These are phyloP conservation scores for Globisporangium irregulare DNA, from an alignment of 352 stramenopile species.

Conservation along the genomic window DNA sequence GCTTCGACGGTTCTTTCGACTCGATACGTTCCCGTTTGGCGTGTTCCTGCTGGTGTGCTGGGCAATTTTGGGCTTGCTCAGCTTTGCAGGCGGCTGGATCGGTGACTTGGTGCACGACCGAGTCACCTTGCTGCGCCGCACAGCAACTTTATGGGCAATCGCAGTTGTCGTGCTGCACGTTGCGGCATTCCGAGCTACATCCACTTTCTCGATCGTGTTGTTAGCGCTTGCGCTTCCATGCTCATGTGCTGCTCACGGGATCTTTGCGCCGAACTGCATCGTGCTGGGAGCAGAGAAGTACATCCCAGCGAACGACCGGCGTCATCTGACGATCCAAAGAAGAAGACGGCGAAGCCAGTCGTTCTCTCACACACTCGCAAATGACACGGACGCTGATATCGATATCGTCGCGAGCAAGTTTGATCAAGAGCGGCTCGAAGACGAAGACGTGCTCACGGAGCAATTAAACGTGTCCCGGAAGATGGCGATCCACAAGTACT, in stretches of 20 bases:
- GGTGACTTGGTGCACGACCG: slow-evolving; percentile 48
- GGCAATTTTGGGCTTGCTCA: slow-evolving; percentile 47
- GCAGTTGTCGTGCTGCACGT: slow-evolving; percentile 48
- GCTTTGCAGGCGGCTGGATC: slow-evolving; percentile 49
- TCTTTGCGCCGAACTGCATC: slow-evolving; percentile 49
- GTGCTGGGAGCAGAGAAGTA: slow-evolving; percentile 40
- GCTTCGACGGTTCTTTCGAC: slow-evolving; percentile 38
- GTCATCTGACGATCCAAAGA: not conserved
- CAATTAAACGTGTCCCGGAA: slow-evolving; percentile 4
- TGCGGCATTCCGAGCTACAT: slow-evolving; percentile 27
- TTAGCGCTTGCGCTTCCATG: slow-evolving; percentile 37
- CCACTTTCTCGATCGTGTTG: slow-evolving; percentile 28
- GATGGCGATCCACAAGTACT: slow-evolving; percentile 20
- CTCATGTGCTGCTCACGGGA: slow-evolving; percentile 42
- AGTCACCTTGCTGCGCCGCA: slow-evolving; percentile 36
- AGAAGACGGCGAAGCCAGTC: not conserved
- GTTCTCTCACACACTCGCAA: not conserved
- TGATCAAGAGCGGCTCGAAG: not conserved
- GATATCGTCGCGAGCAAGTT: slow-evolving; percentile 6
- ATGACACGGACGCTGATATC: slow-evolving; percentile 8
- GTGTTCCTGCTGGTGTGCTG: slow-evolving; percentile 55
- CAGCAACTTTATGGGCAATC: slow-evolving; percentile 39
- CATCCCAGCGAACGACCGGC: slow-evolving; percentile 3
- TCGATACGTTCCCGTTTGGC: slow-evolving; percentile 54
- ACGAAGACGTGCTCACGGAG: not conserved